Base-by-base conservation (phyloP, 2,329 filamentous ascomycete species). In the Colletotrichum camelliae region DNA sequence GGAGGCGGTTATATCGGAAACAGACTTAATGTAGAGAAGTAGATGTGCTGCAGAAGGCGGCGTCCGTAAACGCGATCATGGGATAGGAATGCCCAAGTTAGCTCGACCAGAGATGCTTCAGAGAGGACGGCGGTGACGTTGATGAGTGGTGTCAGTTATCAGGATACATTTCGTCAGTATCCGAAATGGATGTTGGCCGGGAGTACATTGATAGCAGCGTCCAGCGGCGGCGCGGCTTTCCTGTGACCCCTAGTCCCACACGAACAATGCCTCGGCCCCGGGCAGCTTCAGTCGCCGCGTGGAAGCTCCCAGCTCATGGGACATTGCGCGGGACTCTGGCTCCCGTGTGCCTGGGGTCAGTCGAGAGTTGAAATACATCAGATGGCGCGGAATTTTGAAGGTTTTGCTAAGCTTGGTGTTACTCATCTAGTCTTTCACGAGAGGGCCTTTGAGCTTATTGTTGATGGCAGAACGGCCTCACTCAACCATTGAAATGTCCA, bases 201-300 rank as follows among this genome's bases (percentile, higher is more conserved):
- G 27, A 62, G 58, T 62, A 62, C 58, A 33, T 33, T 33, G 58
- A 62, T 61, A 61, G 58, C 58, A 61, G n/a, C 29, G 0, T n/a
- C 12, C n/a, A 52, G 43, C 43, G 43, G n/a, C 43, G 43, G 43
- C 10, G n/a, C 43, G 43, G 43, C n/a, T 52, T 52, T 61, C 58
- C 58, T 61, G 58, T 61, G 58, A 61, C 58, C 58, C 58, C 58
- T 21, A 37, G 68, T 75, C 21, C 52, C 68, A 37, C 52, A 37
- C 33, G 27, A 13, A 60, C 21, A n/a, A 72, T 75, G 62, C 69
- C 73, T 67, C 62, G 73, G 73, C 62, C 58, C 57, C 69, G 39
- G 68, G 52, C 10, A 72, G 67, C 48, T 70, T 24, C n/a, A 33
- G 10, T 39, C 43, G 33, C 61, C n/a, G 21, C 35, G n/a, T 52